A percentile compares a stretch with the other conserved stretches of the same genome.
These are phyloP conservation scores for Lathyrus aphaca DNA, from an alignment of 306 rosid genomes.

Conservation along the genomic window DNA sequence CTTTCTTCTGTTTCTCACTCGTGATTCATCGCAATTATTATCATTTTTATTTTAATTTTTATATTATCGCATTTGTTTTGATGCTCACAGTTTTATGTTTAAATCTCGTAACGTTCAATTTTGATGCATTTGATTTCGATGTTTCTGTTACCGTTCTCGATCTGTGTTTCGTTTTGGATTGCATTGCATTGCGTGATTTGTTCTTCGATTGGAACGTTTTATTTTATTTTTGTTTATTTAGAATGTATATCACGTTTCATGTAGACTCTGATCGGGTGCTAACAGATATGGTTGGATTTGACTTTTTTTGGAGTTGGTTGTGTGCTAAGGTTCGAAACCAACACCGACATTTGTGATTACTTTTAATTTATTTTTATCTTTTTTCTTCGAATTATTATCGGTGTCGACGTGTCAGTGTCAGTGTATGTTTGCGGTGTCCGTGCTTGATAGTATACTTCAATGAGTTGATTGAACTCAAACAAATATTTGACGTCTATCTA, in stretches of 20 bases:
- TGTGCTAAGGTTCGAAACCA: too few relatives aligned
- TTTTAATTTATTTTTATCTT: too few relatives aligned
- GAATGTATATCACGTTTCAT: not conserved
- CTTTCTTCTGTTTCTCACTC: not conserved
- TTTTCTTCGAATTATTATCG: too few relatives aligned
- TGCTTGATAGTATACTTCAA: not conserved
- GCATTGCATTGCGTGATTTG: slow-evolving; percentile 1
- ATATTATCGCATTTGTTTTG: not conserved
- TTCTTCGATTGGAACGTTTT: not conserved
- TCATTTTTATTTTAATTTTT: not conserved
- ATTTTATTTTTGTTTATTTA: not conserved
- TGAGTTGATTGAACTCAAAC: not conserved
- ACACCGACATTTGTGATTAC: too few relatives aligned
- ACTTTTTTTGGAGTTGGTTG: not conserved
- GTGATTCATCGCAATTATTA: not conserved
- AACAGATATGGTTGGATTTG: slow-evolving; percentile 25
- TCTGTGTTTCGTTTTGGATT: not conserved
- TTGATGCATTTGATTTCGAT: slow-evolving; percentile 19
- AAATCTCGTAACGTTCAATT: not conserved
- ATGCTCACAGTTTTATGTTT: not conserved
- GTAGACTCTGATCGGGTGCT: slow-evolving; percentile 18
- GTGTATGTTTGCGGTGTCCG: too few relatives aligned
- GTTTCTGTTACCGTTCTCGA: not conserved
- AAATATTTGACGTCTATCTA: not conserved
- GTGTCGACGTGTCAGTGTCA: too few relatives aligned